phyloP scores from a whole-genome alignment of 2,329 filamentous ascomycete genomes.

The Aspergillus niger region DNA sequence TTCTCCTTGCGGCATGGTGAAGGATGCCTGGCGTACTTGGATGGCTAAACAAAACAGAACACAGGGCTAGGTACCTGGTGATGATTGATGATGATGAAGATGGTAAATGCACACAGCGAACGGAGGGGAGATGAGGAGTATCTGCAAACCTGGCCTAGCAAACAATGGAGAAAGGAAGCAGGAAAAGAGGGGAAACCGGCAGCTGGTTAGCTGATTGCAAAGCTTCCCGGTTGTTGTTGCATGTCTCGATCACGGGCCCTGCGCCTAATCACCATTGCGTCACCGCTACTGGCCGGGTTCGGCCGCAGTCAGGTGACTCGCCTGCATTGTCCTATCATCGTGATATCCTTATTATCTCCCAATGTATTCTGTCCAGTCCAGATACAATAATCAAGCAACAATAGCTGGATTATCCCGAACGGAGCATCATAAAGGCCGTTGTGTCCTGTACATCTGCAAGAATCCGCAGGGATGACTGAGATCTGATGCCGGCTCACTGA shows the following conservation, averaged over 20 bases:
- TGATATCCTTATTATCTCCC: not conserved
- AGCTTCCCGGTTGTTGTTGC: slow-evolving; percentile 3
- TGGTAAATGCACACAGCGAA: not conserved
- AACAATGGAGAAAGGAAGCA: not conserved
- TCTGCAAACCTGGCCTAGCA: not conserved
- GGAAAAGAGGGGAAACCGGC: slow-evolving; percentile 4
- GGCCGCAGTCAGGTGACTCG: slow-evolving; percentile 20
- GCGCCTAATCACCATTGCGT: slow-evolving; percentile 23
- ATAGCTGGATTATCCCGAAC: not conserved
- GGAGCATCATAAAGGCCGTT: not conserved
- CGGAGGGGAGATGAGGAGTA: not conserved
- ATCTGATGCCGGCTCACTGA: not conserved
- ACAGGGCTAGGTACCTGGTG: not conserved
- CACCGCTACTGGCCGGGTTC: slow-evolving; percentile 22
- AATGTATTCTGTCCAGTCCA: too few relatives aligned
- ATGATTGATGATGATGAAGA: too few relatives aligned
- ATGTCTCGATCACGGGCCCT: slow-evolving; percentile 3
- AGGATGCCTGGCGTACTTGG: slow-evolving; percentile 1
- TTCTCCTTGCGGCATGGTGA: slow-evolving; percentile 56
- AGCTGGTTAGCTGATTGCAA: slow-evolving; percentile 7
- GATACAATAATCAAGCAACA: not conserved
- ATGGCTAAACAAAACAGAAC: not conserved
- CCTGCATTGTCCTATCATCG: not conserved
- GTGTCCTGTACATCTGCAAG: not conserved
- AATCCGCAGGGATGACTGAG: not conserved